Base-by-base conservation (phyloP, 176 grass and related monocot genomes). In the Carex littledalei region DNA sequence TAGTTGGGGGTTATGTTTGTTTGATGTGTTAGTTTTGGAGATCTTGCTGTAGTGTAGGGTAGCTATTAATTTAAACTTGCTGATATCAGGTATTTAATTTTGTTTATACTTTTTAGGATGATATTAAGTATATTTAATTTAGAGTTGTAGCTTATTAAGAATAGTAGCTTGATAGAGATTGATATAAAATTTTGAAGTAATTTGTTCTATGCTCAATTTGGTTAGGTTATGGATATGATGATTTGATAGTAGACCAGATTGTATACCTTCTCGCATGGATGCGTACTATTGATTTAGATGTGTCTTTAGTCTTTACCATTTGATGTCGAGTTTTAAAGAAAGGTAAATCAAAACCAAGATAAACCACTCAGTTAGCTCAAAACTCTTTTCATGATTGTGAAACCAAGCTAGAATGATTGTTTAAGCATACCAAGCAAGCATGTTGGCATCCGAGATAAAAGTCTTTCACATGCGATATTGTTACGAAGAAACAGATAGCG, bases 151-250 rank as follows among this genome's bases (percentile, higher is more conserved):
- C 13, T 78, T 34, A 31, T 78, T 14, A 78, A 57, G 74, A 34
- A 77, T 68, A 34, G 52, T 57, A 78, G 74, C 26, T 78, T 34
- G 74, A 56, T 78, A 35, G 74, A 57, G 74, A 31, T 78, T 32
- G 26, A 34, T 16, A 18, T 78, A 16, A 56, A 78, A 78, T 78
- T 78, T 78, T 78, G 74, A 3, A 56, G 57, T 56, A 57, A 32
- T 78, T 78, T 57, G 49, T 78, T 56, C 15, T 34, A 31, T 34
- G 24, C 6, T 78, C 50, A 56, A 39, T 78, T 78, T 34, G 13
- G 24, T 22, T 55, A 32, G 21, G 5, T 54, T 78, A 56, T 78
- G 74, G 14, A 78, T 56, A 8, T 52, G 49, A 56, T 77, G 11
- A 8, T 78, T 78, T 32, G 12, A 26, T 55, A 55, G 49, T 78